Percentiles rank a stretch among this genome's conserved stretches.
Evolutionary conservation across 2,329 filamentous ascomycete species (phyloP).

Genomic region (Alternaria metachromatica): DNA sequence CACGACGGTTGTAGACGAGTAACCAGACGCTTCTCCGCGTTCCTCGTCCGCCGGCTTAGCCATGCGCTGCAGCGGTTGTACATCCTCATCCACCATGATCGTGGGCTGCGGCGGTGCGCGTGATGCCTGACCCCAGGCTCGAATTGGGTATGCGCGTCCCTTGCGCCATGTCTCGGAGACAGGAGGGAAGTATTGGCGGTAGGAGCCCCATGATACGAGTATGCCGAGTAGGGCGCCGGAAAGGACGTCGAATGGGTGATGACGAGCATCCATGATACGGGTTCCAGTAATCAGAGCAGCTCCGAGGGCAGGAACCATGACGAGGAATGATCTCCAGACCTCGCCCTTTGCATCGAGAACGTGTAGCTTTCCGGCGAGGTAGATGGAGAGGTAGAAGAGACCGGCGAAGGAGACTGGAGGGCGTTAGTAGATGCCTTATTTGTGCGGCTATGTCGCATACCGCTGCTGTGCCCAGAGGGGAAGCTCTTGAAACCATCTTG

Average conservation of each 20-base stretch:
- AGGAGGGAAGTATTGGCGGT: conserved; percentile 66
- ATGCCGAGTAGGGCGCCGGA: conserved; percentile 62
- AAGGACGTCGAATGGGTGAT: conserved; percentile 67
- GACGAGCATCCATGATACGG: conserved; percentile 67
- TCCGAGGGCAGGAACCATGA: conserved; percentile 60
- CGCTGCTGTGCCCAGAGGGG: conserved; percentile 64
- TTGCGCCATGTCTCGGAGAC: conserved; percentile 63
- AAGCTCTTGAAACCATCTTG: conserved; percentile 67
- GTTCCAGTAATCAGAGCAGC: conserved; percentile 63
- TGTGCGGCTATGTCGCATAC: conserved; percentile 42
- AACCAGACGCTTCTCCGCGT: conserved; percentile 41
- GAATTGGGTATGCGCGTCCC: conserved; percentile 65
- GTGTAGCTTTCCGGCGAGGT: conserved; percentile 66
- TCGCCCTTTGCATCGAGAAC: conserved; percentile 66
- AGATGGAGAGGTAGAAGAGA: conserved; percentile 65
- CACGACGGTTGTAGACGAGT: conserved; percentile 30
- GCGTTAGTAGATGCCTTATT: conserved; percentile 20
- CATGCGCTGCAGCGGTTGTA: conserved; percentile 39
- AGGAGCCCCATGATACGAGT: conserved; percentile 59
- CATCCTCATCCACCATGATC: conserved; percentile 38
- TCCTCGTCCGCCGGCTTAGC: conserved; percentile 41
- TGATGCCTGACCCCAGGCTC: conserved; percentile 59
- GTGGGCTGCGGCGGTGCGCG: conserved; percentile 41
- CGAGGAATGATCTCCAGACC: conserved; percentile 64
- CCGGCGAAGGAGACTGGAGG: conserved; percentile 62